A percentile compares a stretch with the other conserved stretches of the same genome.
Evolutionary conservation across 2,329 filamentous ascomycete species (phyloP).

Genomic region (Shiraia sp.): DNA sequence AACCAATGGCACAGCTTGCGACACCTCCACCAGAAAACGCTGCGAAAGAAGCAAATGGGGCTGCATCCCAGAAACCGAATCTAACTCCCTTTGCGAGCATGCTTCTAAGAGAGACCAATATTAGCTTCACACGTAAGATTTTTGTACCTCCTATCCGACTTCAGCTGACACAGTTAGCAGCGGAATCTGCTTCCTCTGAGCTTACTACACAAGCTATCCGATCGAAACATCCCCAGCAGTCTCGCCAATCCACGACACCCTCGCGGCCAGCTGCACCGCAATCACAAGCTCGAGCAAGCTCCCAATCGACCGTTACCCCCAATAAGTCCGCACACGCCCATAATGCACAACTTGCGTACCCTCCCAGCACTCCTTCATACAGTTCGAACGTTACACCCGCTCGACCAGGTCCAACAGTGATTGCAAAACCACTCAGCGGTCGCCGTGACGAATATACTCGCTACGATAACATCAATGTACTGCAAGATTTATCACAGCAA

Average conservation of each 20-base stretch:
- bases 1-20: slow-evolving; percentile 32
- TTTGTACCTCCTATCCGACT: not conserved
- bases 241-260: slow-evolving; percentile 12
- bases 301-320: slow-evolving; percentile 10
- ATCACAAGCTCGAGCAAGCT: slow-evolving; percentile 11
- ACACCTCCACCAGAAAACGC: slow-evolving; percentile 38
- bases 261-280: slow-evolving; percentile 12
- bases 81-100: slow-evolving; percentile 60
- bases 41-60: slow-evolving; percentile 22
- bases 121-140: slow-evolving; percentile 41
- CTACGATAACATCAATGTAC: slow-evolving; percentile 42
- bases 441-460: slow-evolving; percentile 47
- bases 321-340: slow-evolving; percentile 17
- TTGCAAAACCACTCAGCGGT: slow-evolving; percentile 52
- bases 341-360: slow-evolving; percentile 16
- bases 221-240: not conserved
- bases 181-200: slow-evolving; percentile 12
- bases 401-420: slow-evolving; percentile 48
- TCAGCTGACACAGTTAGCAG: slow-evolving; percentile 23
- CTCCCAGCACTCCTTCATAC: slow-evolving; percentile 17
- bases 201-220: not conserved
- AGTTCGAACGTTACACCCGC: slow-evolving; percentile 17
- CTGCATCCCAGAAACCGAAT: slow-evolving; percentile 16
- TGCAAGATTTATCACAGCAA: slow-evolving; percentile 50
- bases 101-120: slow-evolving; percentile 51